phyloP scores from a whole-genome alignment of 108 stramenopile genomes.

The Conticribra weissflogii region DNA sequence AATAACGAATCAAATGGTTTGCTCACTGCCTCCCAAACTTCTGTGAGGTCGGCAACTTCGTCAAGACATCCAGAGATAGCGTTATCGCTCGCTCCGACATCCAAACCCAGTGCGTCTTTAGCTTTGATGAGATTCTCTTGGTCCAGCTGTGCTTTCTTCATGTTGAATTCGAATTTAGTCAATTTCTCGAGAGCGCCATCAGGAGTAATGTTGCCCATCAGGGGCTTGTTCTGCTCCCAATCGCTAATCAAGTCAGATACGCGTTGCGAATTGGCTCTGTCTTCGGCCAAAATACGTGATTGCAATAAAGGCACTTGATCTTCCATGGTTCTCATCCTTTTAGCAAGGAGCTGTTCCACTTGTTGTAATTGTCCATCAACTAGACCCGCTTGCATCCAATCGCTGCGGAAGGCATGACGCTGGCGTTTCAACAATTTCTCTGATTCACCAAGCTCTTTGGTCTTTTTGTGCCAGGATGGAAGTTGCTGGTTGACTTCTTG shows the following conservation, averaged over 20 bases:
- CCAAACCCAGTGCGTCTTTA: conserved; percentile 88
- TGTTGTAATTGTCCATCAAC: conserved; percentile 86
- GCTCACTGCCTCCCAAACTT: conserved; percentile 90
- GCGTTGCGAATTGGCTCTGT: conserved; percentile 81
- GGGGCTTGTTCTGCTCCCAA: conserved; percentile 90
- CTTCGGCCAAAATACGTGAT: conserved; percentile 90
- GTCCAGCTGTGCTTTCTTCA: conserved; percentile 80
- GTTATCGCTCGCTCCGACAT: conserved; percentile 59
- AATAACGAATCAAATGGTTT: conserved; percentile 66
- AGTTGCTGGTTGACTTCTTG: conserved; percentile 83
- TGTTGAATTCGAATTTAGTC: conserved; percentile 78
- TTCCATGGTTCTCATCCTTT: conserved; percentile 86
- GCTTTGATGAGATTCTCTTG: conserved; percentile 81
- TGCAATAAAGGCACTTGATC: conserved; percentile 92
- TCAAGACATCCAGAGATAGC: conserved; percentile 63
- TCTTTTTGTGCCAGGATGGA: conserved; percentile 61
- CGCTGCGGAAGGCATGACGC: conserved; percentile 83
- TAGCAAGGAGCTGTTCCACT: conserved; percentile 85
- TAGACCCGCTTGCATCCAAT: conserved; percentile 91
- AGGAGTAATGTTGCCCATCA: conserved; percentile 81
- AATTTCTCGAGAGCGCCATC: conserved; percentile 85
- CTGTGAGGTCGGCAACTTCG: conserved; percentile 86
- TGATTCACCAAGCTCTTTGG: conserved; percentile 70
- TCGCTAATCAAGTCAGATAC: conserved; percentile 67
- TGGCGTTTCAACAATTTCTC: conserved; percentile 90